Percentiles rank a stretch among this genome's conserved stretches.
These are phyloP conservation scores for Cryomyces minteri DNA, from an alignment of 495 filamentous ascomycete genomes.

Conservation along the genomic window DNA sequence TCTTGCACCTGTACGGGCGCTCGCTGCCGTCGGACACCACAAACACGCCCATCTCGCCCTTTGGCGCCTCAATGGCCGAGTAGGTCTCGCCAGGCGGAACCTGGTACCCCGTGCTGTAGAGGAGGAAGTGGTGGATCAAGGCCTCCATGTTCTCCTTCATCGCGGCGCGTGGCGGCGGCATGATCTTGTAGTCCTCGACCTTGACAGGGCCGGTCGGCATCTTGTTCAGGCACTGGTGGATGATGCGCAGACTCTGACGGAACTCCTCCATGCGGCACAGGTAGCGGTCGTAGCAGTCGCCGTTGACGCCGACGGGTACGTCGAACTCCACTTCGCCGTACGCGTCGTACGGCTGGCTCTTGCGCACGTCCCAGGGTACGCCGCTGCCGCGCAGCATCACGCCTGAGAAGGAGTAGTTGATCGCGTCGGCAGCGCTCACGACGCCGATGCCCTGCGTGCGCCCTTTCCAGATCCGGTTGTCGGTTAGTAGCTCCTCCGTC, in stretches of 20 bases:
- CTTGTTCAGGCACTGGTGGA: constrained; percentile 96
- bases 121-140: constrained; percentile 95
- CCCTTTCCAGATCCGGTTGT: constrained; percentile 98
- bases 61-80: constrained; percentile 91
- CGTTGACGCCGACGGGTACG: constrained; percentile 88
- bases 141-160: constrained; percentile 99
- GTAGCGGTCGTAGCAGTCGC: constrained; percentile 98
- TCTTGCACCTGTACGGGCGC: constrained; percentile 93
- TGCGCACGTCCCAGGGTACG: constrained; percentile 95
- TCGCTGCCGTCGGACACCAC: constrained; percentile 94
- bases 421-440: constrained; percentile 74
- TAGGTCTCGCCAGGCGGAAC: constrained; percentile 99
- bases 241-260: constrained; percentile 90
- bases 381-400: constrained; percentile 96
- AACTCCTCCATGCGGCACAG: constrained; percentile 99
- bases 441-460: constrained; percentile 84
- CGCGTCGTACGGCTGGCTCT: constrained; percentile 89
- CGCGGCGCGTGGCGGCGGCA: constrained; percentile 84
- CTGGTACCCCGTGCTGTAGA: constrained; percentile 95
- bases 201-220: constrained; percentile 90
- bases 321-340: constrained; percentile 98
- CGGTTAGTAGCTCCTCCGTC: constrained; percentile 94
- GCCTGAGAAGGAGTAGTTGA: constrained; percentile 90
- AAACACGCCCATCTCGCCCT: constrained; percentile 98
- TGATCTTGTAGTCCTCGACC: constrained; percentile 97